Conservation (phyloP, 352 stramenopile genomes). For the Globisporangium echinulatum region DNA sequence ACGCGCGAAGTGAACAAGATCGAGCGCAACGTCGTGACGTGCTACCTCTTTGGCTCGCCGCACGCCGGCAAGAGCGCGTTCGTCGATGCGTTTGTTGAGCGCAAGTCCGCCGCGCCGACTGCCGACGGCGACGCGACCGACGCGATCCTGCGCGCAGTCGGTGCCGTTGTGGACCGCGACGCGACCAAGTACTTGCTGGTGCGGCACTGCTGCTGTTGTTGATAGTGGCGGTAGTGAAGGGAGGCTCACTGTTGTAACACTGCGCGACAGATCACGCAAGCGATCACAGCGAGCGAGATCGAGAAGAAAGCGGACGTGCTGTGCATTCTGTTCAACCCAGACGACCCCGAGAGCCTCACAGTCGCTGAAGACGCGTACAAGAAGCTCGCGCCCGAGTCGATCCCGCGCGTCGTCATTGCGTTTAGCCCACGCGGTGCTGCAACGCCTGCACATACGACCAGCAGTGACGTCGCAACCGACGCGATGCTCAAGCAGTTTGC, state of each 20-base stretch:
- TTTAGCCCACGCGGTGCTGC: constrained; percentile 21
- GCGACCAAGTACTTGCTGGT: constrained; percentile 63
- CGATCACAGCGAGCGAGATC: constrained; percentile 51
- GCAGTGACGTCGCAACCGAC: constrained; percentile 24
- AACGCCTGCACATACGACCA: not conserved
- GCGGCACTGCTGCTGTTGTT: constrained; percentile 9
- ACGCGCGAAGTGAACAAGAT: constrained; percentile 52
- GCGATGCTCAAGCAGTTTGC: constrained; percentile 44
- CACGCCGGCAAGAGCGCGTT: constrained; percentile 48
- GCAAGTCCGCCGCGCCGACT: constrained; percentile 14
- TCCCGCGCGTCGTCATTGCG: constrained; percentile 58
- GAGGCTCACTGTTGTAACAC: not conserved
- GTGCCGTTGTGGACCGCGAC: constrained; percentile 49
- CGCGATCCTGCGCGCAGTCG: constrained; percentile 42
- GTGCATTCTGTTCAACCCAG: constrained; percentile 59
- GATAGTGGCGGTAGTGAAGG: not conserved
- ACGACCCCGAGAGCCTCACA: constrained; percentile 33
- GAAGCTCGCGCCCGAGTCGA: constrained; percentile 33
- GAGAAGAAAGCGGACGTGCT: constrained; percentile 68
- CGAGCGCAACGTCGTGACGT: constrained; percentile 66
- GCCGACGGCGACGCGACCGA: constrained; percentile 22
- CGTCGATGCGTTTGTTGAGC: constrained; percentile 42
- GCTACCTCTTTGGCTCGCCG: constrained; percentile 51
- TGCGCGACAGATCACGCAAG: constrained; percentile 49
- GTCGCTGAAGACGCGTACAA: constrained; percentile 47